phyloP scores from a whole-genome alignment of 1,284 basidiomycete genomes.

The Ustilago hordei region DNA sequence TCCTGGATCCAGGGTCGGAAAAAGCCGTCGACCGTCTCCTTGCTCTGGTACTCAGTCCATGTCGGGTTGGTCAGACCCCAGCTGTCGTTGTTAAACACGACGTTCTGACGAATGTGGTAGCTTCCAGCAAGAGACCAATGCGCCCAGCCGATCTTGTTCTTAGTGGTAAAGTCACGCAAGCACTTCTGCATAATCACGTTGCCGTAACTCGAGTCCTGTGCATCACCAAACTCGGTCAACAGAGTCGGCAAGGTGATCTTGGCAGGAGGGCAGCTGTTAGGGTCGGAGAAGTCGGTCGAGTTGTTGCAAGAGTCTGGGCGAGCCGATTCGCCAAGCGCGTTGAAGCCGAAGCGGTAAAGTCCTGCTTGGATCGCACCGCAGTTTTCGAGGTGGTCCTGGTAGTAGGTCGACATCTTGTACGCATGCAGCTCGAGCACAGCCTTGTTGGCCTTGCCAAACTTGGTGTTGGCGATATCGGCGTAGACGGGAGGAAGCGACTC shows the following conservation, averaged over 20 bases:
- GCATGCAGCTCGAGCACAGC: conserved; percentile 47
- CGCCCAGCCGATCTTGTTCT: conserved; percentile 49
- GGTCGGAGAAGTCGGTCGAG: conserved; percentile 21
- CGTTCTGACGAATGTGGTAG: conserved; percentile 35
- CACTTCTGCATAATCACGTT: conserved; percentile 48
- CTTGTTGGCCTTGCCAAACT: conserved; percentile 45
- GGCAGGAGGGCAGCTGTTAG: conserved; percentile 35
- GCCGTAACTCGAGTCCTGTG: conserved; percentile 21
- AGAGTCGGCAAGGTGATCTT: conserved; percentile 31
- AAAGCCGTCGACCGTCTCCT: conserved; percentile 37
- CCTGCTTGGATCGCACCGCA: conserved; percentile 33
- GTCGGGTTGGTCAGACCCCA: conserved; percentile 37
- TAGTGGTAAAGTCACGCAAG: conserved; percentile 44
- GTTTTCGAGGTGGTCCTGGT: conserved; percentile 34
- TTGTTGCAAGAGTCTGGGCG: conserved; percentile 26
- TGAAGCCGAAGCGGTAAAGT: conserved; percentile 45
- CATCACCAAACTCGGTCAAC: conserved; percentile 47
- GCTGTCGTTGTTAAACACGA: conserved; percentile 36
- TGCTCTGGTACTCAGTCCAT: conserved; percentile 24
- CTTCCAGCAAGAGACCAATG: conserved; percentile 42
- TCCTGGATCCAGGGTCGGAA: conserved; percentile 41
- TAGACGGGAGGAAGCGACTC: conserved; percentile 18
- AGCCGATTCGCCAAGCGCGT: conserved; percentile 34
- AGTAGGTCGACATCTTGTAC: conserved; percentile 39
- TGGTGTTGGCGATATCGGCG: conserved; percentile 31